A percentile compares a stretch with the other conserved stretches of the same genome.
Evolutionary conservation across 2,329 filamentous ascomycete genomes (phyloP).

Genomic region (Botrytis galanthina): DNA sequence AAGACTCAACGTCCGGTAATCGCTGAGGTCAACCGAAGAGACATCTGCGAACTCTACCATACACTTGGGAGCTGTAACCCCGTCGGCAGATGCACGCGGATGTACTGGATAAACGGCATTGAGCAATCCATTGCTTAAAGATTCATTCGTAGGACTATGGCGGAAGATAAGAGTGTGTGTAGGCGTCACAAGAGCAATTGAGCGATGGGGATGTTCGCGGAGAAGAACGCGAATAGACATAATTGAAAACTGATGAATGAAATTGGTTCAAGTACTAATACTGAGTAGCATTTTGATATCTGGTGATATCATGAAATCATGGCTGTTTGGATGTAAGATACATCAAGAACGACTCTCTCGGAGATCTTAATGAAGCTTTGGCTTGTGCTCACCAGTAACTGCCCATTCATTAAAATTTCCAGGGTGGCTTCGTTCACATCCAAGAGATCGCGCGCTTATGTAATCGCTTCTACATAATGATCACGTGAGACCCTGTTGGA

Average conservation of each 20-base stretch:
- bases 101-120: conserved; percentile 51
- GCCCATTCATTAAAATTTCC: not conserved
- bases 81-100: conserved; percentile 40
- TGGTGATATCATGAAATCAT: conserved; percentile 13
- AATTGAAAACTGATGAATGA: conserved; percentile 13
- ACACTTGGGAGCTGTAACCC: conserved; percentile 47
- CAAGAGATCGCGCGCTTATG: not conserved
- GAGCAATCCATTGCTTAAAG: conserved; percentile 57
- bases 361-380: not conserved
- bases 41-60: conserved; percentile 81
- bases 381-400: not conserved
- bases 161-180: conserved; percentile 82
- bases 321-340: conserved; percentile 6
- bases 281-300: conserved; percentile 21
- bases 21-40: conserved; percentile 63
- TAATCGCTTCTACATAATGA: not conserved
- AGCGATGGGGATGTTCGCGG: conserved; percentile 81
- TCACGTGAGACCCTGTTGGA: not conserved
- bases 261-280: conserved; percentile 18
- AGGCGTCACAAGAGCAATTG: conserved; percentile 79
- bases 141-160: conserved; percentile 65
- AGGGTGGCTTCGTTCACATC: not conserved
- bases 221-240: conserved; percentile 46
- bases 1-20: conserved; percentile 73
- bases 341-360: conserved; percentile 11